These are phyloP conservation scores for Fraxinus floribunda DNA, from an alignment of 305 asterid genomes.

Conservation along the genomic window DNA sequence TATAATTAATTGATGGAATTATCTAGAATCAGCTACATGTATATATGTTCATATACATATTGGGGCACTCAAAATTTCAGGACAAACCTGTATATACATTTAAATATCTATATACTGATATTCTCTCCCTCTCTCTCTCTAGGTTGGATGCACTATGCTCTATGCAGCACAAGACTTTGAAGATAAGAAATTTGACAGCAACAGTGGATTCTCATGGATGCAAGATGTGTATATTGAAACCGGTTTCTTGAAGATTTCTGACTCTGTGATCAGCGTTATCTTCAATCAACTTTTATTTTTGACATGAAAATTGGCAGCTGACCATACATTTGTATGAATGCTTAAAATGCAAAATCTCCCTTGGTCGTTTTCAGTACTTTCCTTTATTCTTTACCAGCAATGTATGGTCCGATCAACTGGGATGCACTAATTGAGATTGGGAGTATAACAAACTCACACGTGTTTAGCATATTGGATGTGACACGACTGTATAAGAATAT, in stretches of 20 bases:
- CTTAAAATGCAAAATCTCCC: not conserved
- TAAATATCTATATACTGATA: not conserved
- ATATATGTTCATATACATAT: no score
- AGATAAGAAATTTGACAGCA: constrained; percentile 50
- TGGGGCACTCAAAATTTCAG: no score
- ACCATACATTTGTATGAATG: no score
- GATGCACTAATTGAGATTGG: not conserved
- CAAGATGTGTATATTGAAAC: constrained; percentile 66
- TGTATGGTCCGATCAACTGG: not conserved
- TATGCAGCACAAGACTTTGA: constrained; percentile 57
- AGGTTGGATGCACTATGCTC: not conserved
- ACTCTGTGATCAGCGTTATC: not conserved
- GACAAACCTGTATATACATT: not conserved
- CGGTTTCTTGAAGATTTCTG: constrained; percentile 27
- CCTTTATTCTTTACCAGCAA: not conserved
- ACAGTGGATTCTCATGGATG: constrained; percentile 55
- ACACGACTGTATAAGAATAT: not conserved
- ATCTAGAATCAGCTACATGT: no score
- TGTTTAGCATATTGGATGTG: not conserved
- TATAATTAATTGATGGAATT: no score
- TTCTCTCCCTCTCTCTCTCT: no score
- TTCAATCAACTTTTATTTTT: not conserved
- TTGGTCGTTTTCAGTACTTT: not conserved
- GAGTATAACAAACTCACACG: not conserved
- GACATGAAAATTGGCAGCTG: not conserved